A percentile compares a stretch with the other conserved stretches of the same genome.
Evolutionary conservation across 495 filamentous ascomycete species (phyloP).

Genomic region (Xylaria castorea): DNA sequence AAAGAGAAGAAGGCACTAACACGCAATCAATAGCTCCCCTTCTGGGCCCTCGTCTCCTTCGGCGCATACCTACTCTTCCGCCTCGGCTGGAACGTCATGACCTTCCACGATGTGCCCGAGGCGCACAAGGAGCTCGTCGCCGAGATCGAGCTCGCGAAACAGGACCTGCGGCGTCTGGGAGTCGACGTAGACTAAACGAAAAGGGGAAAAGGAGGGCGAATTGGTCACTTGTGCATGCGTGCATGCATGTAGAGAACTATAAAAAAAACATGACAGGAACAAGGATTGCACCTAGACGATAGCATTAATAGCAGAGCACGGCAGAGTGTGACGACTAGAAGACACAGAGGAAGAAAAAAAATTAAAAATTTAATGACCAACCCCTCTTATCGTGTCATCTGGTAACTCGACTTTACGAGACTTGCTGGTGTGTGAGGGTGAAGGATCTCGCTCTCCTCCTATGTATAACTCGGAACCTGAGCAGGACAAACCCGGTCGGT

Average conservation of each 20-base stretch:
- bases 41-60: slow-evolving; percentile 91
- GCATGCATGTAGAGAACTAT: not conserved
- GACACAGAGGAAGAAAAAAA: not conserved
- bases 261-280: not conserved
- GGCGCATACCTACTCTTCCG: slow-evolving; percentile 93
- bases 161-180: slow-evolving; percentile 69
- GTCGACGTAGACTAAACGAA: slow-evolving; percentile 70
- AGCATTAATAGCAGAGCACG: not conserved
- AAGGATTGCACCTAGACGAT: not conserved
- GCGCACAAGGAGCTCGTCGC: slow-evolving; percentile 89
- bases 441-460: not conserved
- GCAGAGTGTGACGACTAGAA: not conserved
- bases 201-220: not conserved
- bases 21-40: slow-evolving; percentile 72
- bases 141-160: slow-evolving; percentile 74
- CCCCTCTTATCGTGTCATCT: not conserved
- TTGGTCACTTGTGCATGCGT: not conserved
- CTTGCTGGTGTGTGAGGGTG: not conserved
- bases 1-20: slow-evolving; percentile 15
- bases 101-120: slow-evolving; percentile 94
- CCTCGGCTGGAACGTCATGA: slow-evolving; percentile 88
- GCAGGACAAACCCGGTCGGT: not conserved
- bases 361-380: not conserved
- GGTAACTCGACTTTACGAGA: not conserved
- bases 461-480: not conserved